phyloP scores from a whole-genome alignment of 1,284 basidiomycete species.

The Lignosus rhinocerotis region DNA sequence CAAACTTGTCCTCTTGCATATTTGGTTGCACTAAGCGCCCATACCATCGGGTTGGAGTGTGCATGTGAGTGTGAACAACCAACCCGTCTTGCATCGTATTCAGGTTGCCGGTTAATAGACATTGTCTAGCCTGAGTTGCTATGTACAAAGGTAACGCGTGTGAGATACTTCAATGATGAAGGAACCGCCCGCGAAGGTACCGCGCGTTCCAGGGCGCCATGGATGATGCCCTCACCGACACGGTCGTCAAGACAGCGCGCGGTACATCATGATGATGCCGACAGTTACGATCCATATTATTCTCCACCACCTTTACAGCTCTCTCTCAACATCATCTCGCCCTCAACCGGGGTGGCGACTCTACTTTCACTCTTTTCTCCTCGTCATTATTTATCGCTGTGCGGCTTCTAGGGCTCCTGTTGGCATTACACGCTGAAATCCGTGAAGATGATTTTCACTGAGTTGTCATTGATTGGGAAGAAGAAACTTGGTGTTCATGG shows the following conservation, averaged over 20 bases:
- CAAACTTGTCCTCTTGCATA: too few species aligned
- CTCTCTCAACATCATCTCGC: slow-evolving; percentile 2
- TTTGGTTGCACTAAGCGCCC: too few species aligned
- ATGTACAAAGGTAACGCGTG: too few species aligned
- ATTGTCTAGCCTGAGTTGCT: too few species aligned
- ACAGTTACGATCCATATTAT: not conserved
- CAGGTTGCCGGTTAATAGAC: too few species aligned
- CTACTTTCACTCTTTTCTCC: slow-evolving; percentile 4
- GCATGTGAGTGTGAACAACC: too few species aligned
- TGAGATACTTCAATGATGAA: too few species aligned
- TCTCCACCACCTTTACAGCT: slow-evolving; percentile 2
- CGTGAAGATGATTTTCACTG: slow-evolving; percentile 8
- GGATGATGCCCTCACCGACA: slow-evolving; percentile 6
- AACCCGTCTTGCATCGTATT: too few species aligned
- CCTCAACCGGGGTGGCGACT: slow-evolving; percentile 7
- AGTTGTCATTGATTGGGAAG: slow-evolving; percentile 20
- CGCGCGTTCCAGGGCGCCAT: slow-evolving; percentile 1
- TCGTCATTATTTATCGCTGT: slow-evolving; percentile 22
- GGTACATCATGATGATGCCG: not conserved
- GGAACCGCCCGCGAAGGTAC: too few species aligned
- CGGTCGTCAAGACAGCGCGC: slow-evolving; percentile 23
- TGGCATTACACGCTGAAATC: not conserved
- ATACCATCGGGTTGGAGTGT: too few species aligned
- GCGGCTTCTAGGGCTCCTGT: slow-evolving; percentile 15
- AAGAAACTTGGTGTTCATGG: slow-evolving; percentile 24